Percentiles rank a stretch among this genome's conserved stretches.
phyloP scores from a whole-genome alignment of 176 grass and related monocot genomes.

The Zoysia japonica region DNA sequence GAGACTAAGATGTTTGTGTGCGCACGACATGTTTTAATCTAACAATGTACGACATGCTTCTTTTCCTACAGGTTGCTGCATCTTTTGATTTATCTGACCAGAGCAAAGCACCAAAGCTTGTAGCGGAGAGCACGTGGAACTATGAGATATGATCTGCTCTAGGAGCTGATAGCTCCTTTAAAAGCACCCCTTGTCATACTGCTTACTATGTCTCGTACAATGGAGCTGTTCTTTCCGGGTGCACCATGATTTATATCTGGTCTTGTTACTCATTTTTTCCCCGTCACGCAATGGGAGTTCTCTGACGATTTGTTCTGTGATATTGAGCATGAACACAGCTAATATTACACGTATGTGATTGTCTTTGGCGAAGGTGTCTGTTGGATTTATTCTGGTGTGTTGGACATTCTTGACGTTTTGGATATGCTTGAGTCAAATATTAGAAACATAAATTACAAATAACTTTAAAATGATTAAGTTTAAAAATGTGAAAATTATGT shows the following conservation, averaged over 20 bases:
- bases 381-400: not conserved
- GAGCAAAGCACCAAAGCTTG: slow-evolving; percentile 68
- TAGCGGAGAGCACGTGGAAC: slow-evolving; percentile 76
- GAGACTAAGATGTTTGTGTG: not conserved
- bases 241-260: not conserved
- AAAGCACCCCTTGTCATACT: too few species aligned
- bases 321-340: slow-evolving; percentile 1
- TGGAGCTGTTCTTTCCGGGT: slow-evolving; percentile 16
- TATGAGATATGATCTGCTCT: slow-evolving; percentile 57
- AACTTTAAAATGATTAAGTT: too few species aligned
- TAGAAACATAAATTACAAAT: too few species aligned
- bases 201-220: not conserved
- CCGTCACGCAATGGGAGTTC: not conserved
- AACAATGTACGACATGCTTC: not conserved
- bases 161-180: not conserved
- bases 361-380: not conserved
- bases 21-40: not conserved
- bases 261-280: slow-evolving; percentile 34
- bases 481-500: too few species aligned
- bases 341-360: slow-evolving; percentile 9
- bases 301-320: not conserved
- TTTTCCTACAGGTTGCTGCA: slow-evolving; percentile 51
- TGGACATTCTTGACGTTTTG: too few species aligned
- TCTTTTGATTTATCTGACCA: slow-evolving; percentile 67
- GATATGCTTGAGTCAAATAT: too few species aligned